phyloP scores from a whole-genome alignment of 2,329 filamentous ascomycete genomes.

The Chalara sp. region DNA sequence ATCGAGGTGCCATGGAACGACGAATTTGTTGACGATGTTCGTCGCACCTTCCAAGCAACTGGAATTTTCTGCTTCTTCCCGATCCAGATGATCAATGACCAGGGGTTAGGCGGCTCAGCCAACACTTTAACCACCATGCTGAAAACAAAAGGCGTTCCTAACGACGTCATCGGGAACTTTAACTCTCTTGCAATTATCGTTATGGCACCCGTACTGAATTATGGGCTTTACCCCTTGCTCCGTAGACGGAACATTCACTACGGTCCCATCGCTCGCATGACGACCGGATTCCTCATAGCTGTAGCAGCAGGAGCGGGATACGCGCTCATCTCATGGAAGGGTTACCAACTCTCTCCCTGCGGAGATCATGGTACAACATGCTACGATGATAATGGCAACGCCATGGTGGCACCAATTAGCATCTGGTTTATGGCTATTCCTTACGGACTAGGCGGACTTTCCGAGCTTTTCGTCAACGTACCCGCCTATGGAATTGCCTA shows the following conservation, averaged over 20 bases:
- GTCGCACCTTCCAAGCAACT: slow-evolving; percentile 62
- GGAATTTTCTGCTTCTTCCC: slow-evolving; percentile 55
- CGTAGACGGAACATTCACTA: slow-evolving; percentile 57
- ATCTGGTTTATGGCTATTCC: slow-evolving; percentile 52
- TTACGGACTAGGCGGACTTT: slow-evolving; percentile 44
- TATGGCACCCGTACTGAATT: slow-evolving; percentile 65
- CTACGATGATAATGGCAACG: slow-evolving; percentile 15
- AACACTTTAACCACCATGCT: slow-evolving; percentile 51
- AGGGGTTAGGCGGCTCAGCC: slow-evolving; percentile 42
- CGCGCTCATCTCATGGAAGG: slow-evolving; percentile 51
- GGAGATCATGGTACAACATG: slow-evolving; percentile 32
- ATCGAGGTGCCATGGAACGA: slow-evolving; percentile 75
- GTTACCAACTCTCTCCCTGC: slow-evolving; percentile 57
- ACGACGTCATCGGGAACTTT: slow-evolving; percentile 71
- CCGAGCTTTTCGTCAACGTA: slow-evolving; percentile 45
- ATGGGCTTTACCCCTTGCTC: slow-evolving; percentile 59
- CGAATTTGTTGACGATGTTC: slow-evolving; percentile 72
- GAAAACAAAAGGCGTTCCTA: slow-evolving; percentile 63
- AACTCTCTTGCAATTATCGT: slow-evolving; percentile 70
- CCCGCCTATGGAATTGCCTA: slow-evolving; percentile 46
- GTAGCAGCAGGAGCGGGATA: slow-evolving; percentile 51
- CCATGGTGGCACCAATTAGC: slow-evolving; percentile 31
- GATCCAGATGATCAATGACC: slow-evolving; percentile 31
- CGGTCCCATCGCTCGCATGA: slow-evolving; percentile 69
- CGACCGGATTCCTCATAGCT: slow-evolving; percentile 60